Base-by-base conservation (phyloP, 2,329 filamentous ascomycete species). In the Sclerotinia glacialis region DNA sequence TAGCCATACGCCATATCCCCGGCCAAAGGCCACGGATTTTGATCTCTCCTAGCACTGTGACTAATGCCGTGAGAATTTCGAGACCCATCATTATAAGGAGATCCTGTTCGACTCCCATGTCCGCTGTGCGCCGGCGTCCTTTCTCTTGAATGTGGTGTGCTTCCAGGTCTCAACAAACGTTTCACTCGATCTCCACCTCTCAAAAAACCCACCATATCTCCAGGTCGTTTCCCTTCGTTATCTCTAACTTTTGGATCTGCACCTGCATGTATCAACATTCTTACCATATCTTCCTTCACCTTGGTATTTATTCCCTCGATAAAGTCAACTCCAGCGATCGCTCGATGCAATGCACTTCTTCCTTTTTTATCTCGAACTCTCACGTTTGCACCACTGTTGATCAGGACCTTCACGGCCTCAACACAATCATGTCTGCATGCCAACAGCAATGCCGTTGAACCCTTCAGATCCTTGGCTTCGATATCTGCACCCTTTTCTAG, bases 341-440 rank as follows among this genome's bases (percentile, higher is more conserved):
- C 70, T n/a, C 70, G 64, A 64, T 72, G 70, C 14, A 72, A 52
- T 9, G 64, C 53, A 6, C 67, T 63, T 50, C 67, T 67, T 37
- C 70, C 70, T 23, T 68, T 70, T 34, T 65, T 69, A 42, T 72
- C 70, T 18, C 63, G 58, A 8, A 59, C 69, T 18, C 42, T 64
- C 12, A 71, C 62, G 42, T 68, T 42, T 14, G 66, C 67, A 18
- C 60, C 69, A n/a, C 61, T 66, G 42, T 67, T 56, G 12, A 72
- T 14, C 42, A 72, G 40, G 16, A 68, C 26, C 34, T 55, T 59
- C 2, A 70, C 55, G 6, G 67, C 67, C 21, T 68, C 67, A 6
- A 67, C 50, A 56, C 66, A 64, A 47, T 66, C 64, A 60, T 72
- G 69, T n/a, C 66, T 59, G 9, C 69, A 67, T 3, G 70, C 70